Conservation (phyloP, 306 rosid genomes). For the Cicer yamashitae region DNA sequence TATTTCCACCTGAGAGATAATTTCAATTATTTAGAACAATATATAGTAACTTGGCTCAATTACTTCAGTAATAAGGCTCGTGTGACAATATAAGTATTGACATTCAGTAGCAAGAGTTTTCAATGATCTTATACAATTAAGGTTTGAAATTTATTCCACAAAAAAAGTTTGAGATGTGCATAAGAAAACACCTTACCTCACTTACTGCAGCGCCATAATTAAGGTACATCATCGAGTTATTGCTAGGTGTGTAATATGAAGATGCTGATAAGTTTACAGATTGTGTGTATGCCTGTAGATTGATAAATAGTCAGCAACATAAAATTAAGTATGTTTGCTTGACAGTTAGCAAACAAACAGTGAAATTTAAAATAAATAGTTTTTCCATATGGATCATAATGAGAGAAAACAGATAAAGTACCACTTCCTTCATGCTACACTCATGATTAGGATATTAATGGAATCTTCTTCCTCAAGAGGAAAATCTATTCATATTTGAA, state of each 20-base stretch:
- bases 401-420: conserved; percentile 18
- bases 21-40: conserved; percentile 16
- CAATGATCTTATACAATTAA: conserved; percentile 22
- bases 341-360: not conserved
- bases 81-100: conserved; percentile 25
- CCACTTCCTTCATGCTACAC: conserved; percentile 21
- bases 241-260: conserved; percentile 60
- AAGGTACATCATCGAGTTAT: conserved; percentile 55
- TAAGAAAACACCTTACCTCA: conserved; percentile 63
- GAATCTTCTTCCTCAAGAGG: conserved; percentile 13
- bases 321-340: conserved; percentile 16
- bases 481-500: conserved; percentile 23
- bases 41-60: conserved; percentile 7
- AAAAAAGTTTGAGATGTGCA: conserved; percentile 4
- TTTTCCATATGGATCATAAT: not conserved
- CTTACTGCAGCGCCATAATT: conserved; percentile 92
- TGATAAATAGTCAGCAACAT: conserved; percentile 35
- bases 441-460: not conserved
- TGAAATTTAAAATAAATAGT: not conserved
- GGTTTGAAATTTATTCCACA: not conserved
- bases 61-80: conserved; percentile 14
- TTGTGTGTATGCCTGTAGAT: conserved; percentile 71
- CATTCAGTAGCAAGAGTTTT: conserved; percentile 21
- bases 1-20: conserved; percentile 78
- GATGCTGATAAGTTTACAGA: conserved; percentile 78